Evolutionary conservation across 192 early-diverging fungal species (phyloP).

Genomic region (Linnemannia schmuckeri): DNA sequence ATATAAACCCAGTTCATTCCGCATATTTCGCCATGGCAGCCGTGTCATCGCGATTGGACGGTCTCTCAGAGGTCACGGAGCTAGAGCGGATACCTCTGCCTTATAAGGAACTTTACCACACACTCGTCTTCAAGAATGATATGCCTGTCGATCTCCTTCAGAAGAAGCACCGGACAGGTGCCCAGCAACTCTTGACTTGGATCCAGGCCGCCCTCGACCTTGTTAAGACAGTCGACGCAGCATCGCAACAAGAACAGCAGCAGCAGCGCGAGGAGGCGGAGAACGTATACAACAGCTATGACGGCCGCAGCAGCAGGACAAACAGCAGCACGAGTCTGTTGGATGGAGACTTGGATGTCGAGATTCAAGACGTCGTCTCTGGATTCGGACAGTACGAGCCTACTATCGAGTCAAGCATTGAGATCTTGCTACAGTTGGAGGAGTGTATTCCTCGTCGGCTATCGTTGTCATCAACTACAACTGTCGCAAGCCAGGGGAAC

Average conservation of each 20-base stretch:
- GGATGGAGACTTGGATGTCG: conserved; percentile 22
- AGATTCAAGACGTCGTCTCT: conserved; percentile 56
- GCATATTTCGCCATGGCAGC: conserved; percentile 30
- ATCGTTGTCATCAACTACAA: neutral
- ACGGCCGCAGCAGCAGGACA: conserved; percentile 12
- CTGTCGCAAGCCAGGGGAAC: neutral
- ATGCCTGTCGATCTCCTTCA: conserved; percentile 48
- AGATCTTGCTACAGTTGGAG: conserved; percentile 46
- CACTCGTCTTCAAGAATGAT: conserved; percentile 50
- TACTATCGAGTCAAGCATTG: conserved; percentile 48
- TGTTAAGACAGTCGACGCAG: conserved; percentile 18
- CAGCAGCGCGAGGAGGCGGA: neutral
- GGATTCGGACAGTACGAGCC: conserved; percentile 53
- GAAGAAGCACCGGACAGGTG: conserved; percentile 27
- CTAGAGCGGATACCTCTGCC: conserved; percentile 51
- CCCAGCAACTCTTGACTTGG: conserved; percentile 48
- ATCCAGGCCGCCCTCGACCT: conserved; percentile 38
- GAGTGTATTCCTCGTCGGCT: conserved; percentile 21
- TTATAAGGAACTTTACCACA: conserved; percentile 50
- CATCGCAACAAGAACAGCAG: conserved; percentile 28
- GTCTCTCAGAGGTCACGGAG: conserved; percentile 50
- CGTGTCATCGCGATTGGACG: conserved; percentile 33
- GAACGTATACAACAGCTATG: neutral
- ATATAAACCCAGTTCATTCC: conserved; percentile 6
- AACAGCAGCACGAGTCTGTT: conserved; percentile 26